A percentile compares a stretch with the other conserved stretches of the same genome.
These are phyloP conservation scores for Colletotrichum lentis DNA, from an alignment of 2,329 filamentous ascomycete species.

Conservation along the genomic window DNA sequence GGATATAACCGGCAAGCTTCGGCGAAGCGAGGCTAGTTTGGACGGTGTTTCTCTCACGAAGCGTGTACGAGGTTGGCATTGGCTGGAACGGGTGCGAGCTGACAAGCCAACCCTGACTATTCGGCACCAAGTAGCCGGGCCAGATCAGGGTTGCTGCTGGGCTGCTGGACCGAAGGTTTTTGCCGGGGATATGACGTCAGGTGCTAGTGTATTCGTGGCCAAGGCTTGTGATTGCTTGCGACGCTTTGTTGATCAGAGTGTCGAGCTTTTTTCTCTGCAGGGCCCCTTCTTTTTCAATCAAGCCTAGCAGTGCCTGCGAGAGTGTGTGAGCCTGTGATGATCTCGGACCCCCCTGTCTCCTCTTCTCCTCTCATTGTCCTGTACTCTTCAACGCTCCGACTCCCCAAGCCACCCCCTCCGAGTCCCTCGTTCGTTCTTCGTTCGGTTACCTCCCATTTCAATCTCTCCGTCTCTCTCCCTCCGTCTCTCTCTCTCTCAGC, in stretches of 20 bases:
- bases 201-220: neutral
- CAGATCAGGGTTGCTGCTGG: too few relatives aligned
- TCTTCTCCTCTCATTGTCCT: neutral
- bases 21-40: neutral
- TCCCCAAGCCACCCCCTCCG: neutral
- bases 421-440: neutral
- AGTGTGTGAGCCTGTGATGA: slow-evolving; percentile 25
- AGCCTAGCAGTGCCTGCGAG: neutral
- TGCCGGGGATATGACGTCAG: slow-evolving; percentile 27
- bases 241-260: slow-evolving; percentile 34
- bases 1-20: slow-evolving; percentile 22
- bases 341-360: slow-evolving; percentile 2
- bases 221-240: slow-evolving; percentile 27
- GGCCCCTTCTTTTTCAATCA: neutral
- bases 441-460: slow-evolving; percentile 4
- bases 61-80: neutral
- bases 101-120: slow-evolving; percentile 17
- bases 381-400: neutral
- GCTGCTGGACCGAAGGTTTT: slow-evolving; percentile 4
- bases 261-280: neutral
- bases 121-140: slow-evolving; percentile 29
- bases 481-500: too few relatives aligned
- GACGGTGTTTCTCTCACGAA: neutral
- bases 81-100: slow-evolving; percentile 10
- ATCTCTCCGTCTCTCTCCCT: neutral